Base-by-base conservation (phyloP, 2,329 filamentous ascomycete genomes). In the Pezicula carpinea region DNA sequence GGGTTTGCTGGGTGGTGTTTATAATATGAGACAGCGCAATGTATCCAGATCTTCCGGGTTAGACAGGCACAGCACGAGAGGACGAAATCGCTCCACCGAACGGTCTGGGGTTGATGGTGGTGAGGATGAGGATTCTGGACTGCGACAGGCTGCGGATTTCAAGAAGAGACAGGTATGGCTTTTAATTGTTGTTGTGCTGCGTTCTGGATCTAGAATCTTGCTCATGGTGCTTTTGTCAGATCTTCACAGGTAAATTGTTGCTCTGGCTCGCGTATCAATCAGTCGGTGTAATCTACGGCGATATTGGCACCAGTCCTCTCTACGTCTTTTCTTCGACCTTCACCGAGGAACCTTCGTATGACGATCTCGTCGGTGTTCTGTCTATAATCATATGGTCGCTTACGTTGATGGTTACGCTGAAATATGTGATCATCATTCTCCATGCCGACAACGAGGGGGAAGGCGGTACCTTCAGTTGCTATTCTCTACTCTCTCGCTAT, bases 271-370 rank as follows among this genome's bases (percentile, higher is more conserved):
- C 79, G 14, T 85, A 83, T 59, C 80, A 85, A 63, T 79, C 75
- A 3, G 75, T 75, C 19, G 82, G 82, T 39, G 79, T 83, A 36
- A 84, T 85, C 45, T 85, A 86, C 50, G 82, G 82, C 23, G 82
- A 86, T 53, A 83, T 85, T 56, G 82, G 82, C 48, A 76, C 73
- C 21, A 80, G 75, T 50, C 82, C 82, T 17, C 76, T 87, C 18
- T 86, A 87, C 58, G 82, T 86, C 14, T 86, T 69, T 63, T 84
- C 80, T 22, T 81, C 78, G 13, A 84, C 79, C 1, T 87, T 87
- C 58, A 67, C 71, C 21, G 62, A 66, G 2, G 64, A 71, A 13
- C 81, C 80, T 0, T 70, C 66, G 7, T 72, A 74, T 53, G 66
- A 76, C 15, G 77, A 84, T 53, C 68, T 86, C 3, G 67, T 85